Conservation (phyloP, 768 basidiomycete genomes). For the Amanita inopinata region DNA sequence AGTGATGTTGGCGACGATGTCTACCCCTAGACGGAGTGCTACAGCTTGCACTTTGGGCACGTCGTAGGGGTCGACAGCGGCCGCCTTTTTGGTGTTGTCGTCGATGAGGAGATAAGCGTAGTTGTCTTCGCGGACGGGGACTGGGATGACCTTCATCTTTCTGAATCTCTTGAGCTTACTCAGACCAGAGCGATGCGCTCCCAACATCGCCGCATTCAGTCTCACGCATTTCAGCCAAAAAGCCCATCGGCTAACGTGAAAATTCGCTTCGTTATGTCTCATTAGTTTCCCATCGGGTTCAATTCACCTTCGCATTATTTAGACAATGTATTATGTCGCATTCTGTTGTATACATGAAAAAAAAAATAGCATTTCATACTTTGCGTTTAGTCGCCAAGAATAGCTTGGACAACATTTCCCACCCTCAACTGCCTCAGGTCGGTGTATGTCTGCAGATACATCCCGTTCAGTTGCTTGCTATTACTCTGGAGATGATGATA, state of each 20-base stretch:
- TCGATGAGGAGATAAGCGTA: constrained; percentile 81
- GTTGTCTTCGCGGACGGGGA: constrained; percentile 76
- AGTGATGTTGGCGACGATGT: constrained; percentile 67
- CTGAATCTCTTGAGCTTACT: constrained; percentile 2
- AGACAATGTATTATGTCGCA: too few species aligned
- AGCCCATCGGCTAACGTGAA: too few species aligned
- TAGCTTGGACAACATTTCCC: constrained; percentile 86
- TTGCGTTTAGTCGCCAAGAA: constrained; percentile 57
- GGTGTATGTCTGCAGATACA: constrained; percentile 88
- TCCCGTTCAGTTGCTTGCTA: too few species aligned
- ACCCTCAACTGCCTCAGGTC: constrained; percentile 89
- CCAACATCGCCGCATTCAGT: too few species aligned
- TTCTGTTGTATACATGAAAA: too few species aligned
- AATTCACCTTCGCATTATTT: too few species aligned
- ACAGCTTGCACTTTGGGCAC: constrained; percentile 55
- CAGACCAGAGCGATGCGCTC: neutral
- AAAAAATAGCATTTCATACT: neutral
- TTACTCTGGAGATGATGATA: constrained; percentile 5
- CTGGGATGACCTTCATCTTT: constrained; percentile 66
- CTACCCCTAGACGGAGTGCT: constrained; percentile 51
- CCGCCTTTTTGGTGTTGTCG: constrained; percentile 54
- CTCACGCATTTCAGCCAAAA: too few species aligned
- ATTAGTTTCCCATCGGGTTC: too few species aligned
- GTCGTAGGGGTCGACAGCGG: constrained; percentile 76
- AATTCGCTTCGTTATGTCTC: too few species aligned